Percentiles rank a stretch among this genome's conserved stretches.
These are phyloP conservation scores for Aspergillus puulaauensis DNA, from an alignment of 2,329 filamentous ascomycete species.

Conservation along the genomic window DNA sequence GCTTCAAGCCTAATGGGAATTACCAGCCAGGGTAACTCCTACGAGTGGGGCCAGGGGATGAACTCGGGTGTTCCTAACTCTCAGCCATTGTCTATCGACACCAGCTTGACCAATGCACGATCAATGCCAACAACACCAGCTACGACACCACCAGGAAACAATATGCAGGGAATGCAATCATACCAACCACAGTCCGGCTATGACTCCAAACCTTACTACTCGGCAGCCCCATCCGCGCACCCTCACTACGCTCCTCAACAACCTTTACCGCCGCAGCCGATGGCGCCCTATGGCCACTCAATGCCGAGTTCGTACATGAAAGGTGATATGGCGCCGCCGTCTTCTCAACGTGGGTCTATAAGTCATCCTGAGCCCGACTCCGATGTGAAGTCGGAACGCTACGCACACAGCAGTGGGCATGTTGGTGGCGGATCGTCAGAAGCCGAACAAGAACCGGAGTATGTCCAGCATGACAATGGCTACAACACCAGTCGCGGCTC, in stretches of 20 bases:
- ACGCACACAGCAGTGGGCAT: conserved; percentile 58
- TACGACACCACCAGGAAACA: conserved; percentile 78
- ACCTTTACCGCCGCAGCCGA: conserved; percentile 60
- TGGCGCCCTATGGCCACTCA: conserved; percentile 64
- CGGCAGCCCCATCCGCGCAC: conserved; percentile 63
- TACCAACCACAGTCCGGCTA: conserved; percentile 74
- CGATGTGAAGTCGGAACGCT: conserved; percentile 69
- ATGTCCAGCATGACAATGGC: conserved; percentile 74
- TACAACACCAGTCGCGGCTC: conserved; percentile 72
- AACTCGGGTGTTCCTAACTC: conserved; percentile 58
- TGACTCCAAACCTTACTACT: conserved; percentile 80
- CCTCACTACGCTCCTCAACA: conserved; percentile 67
- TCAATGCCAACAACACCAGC: conserved; percentile 91
- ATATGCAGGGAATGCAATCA: conserved; percentile 73
- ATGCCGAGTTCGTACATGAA: conserved; percentile 68
- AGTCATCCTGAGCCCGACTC: conserved; percentile 61
- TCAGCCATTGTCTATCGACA: conserved; percentile 79
- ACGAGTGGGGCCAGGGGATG: conserved; percentile 75
- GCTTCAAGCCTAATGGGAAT: conserved; percentile 83
- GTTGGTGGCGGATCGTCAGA: conserved; percentile 59
- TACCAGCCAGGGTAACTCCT: conserved; percentile 69
- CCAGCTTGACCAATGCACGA: conserved; percentile 71
- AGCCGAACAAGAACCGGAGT: conserved; percentile 68
- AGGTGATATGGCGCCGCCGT: conserved; percentile 85
- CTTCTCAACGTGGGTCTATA: conserved; percentile 61